phyloP scores from a whole-genome alignment of 768 basidiomycete species.

The Termitomyces eurrhizus region DNA sequence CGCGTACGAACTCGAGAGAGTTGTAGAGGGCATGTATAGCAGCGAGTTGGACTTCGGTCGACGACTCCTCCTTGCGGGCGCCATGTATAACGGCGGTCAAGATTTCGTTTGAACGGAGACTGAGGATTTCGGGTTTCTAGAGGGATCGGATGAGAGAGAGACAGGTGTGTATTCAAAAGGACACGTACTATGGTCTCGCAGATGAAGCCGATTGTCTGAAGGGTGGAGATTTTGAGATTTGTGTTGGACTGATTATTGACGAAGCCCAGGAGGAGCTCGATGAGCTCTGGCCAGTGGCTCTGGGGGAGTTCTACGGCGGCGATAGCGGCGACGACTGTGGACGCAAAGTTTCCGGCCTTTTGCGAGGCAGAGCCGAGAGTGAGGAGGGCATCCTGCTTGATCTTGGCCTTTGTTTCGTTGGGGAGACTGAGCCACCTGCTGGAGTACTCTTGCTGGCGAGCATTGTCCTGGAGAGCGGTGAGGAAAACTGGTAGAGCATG shows the following conservation, averaged over 20 bases:
- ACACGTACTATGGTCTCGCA: slow-evolving; percentile 91
- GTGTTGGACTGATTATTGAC: slow-evolving; percentile 72
- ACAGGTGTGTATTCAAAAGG: background rate
- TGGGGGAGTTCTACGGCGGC: slow-evolving; percentile 89
- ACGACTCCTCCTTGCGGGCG: slow-evolving; percentile 92
- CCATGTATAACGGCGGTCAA: slow-evolving; percentile 98
- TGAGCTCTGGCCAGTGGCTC: slow-evolving; percentile 86
- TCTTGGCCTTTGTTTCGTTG: slow-evolving; percentile 62
- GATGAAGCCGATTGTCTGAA: slow-evolving; percentile 95
- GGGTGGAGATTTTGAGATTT: slow-evolving; percentile 78
- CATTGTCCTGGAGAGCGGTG: slow-evolving; percentile 50
- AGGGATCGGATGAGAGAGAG: slow-evolving; percentile 14
- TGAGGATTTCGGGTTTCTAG: slow-evolving; percentile 91
- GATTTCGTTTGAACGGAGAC: slow-evolving; percentile 91
- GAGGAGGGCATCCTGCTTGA: slow-evolving; percentile 84
- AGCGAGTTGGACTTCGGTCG: slow-evolving; percentile 85
- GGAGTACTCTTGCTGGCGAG: slow-evolving; percentile 72
- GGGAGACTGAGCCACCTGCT: slow-evolving; percentile 81
- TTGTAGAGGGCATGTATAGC: slow-evolving; percentile 92
- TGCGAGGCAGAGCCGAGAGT: slow-evolving; percentile 70
- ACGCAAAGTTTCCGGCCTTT: slow-evolving; percentile 83
- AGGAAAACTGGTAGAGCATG: slow-evolving; percentile 9
- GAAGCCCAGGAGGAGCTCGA: slow-evolving; percentile 83
- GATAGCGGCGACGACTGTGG: slow-evolving; percentile 92
- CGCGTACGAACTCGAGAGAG: slow-evolving; percentile 94